These are phyloP conservation scores for Pouteria glomerata DNA, from an alignment of 148 eudicot species.

Conservation along the genomic window DNA sequence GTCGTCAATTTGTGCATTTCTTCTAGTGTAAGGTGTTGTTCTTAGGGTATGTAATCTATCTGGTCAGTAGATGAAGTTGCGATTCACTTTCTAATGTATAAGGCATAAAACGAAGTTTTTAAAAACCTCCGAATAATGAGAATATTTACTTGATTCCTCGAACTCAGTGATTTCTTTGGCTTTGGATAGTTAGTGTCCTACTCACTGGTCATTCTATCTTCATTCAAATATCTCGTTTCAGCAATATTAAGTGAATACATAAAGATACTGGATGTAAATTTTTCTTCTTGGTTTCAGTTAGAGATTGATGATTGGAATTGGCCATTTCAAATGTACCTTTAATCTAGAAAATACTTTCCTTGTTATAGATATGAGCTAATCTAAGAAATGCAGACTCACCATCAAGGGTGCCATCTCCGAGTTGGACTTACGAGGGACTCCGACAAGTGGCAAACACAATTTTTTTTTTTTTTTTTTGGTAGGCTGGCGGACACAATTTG, in stretches of 20 bases:
- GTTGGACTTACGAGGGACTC: no score
- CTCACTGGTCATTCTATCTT: neutral
- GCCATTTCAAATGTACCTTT: neutral
- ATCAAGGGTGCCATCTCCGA: no score
- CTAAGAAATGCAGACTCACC: no score
- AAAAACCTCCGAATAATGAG: no score
- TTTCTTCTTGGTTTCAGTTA: neutral
- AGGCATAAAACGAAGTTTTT: neutral
- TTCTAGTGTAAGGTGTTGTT: neutral
- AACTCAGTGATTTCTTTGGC: neutral
- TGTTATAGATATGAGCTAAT: no score
- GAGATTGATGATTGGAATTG: neutral
- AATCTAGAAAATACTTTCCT: neutral
- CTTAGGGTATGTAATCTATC: neutral
- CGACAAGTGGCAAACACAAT: no score
- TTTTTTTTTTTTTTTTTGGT: no score
- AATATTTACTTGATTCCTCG: no score
- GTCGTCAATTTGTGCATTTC: neutral
- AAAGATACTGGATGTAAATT: neutral
- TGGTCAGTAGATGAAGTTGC: neutral
- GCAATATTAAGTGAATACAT: neutral
- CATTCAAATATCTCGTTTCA: neutral
- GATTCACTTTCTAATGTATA: neutral
- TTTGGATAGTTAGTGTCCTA: neutral
- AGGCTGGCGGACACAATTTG: no score